These are phyloP conservation scores for Leucosporidium yakuticum DNA, from an alignment of 768 basidiomycete genomes.

Conservation along the genomic window DNA sequence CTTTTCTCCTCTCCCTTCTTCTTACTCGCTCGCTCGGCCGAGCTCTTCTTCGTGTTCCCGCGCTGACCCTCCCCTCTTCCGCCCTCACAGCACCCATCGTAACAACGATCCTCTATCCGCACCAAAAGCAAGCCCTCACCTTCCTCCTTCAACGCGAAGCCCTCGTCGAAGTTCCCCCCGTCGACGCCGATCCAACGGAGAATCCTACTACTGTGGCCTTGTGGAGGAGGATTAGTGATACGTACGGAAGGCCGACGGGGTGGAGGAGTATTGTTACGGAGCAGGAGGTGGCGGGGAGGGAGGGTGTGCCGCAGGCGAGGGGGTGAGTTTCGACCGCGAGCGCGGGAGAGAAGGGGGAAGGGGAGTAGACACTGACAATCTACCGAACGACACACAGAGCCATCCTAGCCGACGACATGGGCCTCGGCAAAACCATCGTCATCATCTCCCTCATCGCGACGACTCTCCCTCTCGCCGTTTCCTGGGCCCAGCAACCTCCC, in stretches of 20 bases:
- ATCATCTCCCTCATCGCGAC: slow-evolving; percentile 88
- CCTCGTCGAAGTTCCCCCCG: slow-evolving; percentile 22
- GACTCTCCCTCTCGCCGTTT: slow-evolving; percentile 64
- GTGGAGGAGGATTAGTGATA: slow-evolving; percentile 50
- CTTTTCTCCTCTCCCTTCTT: slow-evolving; percentile 27
- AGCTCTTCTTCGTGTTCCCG: background rate
- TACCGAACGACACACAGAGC: slow-evolving; percentile 61
- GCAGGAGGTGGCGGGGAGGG: slow-evolving; percentile 52
- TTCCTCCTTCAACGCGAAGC: slow-evolving; percentile 82
- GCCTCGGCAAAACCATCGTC: slow-evolving; percentile 93
- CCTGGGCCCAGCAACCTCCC: slow-evolving; percentile 51
- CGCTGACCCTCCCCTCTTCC: slow-evolving; percentile 51
- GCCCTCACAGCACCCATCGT: slow-evolving; percentile 48
- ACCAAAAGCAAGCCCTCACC: slow-evolving; percentile 95
- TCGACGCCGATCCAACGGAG: slow-evolving; percentile 20
- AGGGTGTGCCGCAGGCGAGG: slow-evolving; percentile 24
- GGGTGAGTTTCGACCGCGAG: slow-evolving; percentile 1
- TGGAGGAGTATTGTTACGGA: slow-evolving; percentile 86
- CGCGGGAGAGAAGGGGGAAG: background rate
- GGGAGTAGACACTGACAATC: no score
- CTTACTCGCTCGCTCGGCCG: slow-evolving; percentile 29
- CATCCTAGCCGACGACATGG: slow-evolving; percentile 96
- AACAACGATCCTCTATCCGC: slow-evolving; percentile 83
- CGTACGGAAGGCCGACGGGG: slow-evolving; percentile 40
- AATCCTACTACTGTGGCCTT: slow-evolving; percentile 38